Percentiles rank a stretch among this genome's conserved stretches.
Conservation (phyloP, 1,284 basidiomycete genomes). For the Trichosporon coremiiforme region DNA sequence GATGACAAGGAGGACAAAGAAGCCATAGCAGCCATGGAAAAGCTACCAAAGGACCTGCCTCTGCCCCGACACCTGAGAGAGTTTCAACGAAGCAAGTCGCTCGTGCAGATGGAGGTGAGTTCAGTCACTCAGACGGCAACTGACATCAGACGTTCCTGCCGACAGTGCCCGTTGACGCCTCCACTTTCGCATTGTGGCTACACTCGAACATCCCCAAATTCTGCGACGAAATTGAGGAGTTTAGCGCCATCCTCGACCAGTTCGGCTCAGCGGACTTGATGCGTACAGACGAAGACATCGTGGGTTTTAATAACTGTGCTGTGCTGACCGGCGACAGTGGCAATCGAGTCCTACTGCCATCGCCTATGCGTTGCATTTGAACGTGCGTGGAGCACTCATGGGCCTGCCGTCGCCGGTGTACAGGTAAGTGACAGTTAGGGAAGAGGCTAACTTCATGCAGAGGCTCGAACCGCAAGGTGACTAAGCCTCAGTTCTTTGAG, state of each 20-base stretch:
- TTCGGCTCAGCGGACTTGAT: slow-evolving; percentile 79
- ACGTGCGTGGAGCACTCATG: slow-evolving; percentile 75
- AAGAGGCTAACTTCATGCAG: slow-evolving; percentile 29
- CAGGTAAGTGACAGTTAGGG: slow-evolving; percentile 56
- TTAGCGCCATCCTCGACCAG: slow-evolving; percentile 70
- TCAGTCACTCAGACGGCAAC: not conserved
- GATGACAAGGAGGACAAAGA: slow-evolving; percentile 47
- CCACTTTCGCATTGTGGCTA: slow-evolving; percentile 82
- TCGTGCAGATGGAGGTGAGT: slow-evolving; percentile 78
- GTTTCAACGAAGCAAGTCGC: slow-evolving; percentile 69
- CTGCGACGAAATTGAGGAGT: slow-evolving; percentile 75
- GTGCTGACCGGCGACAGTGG: slow-evolving; percentile 61
- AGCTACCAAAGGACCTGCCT: slow-evolving; percentile 59
- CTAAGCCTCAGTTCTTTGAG: slow-evolving; percentile 60
- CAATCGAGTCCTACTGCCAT: slow-evolving; percentile 65
- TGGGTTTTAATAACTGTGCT: too few species aligned
- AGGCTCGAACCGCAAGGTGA: slow-evolving; percentile 67
- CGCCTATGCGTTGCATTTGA: slow-evolving; percentile 80
- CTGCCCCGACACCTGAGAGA: slow-evolving; percentile 63
- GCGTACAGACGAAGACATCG: slow-evolving; percentile 67
- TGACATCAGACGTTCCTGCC: slow-evolving; percentile 59
- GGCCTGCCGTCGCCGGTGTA: slow-evolving; percentile 82
- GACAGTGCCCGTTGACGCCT: slow-evolving; percentile 86
- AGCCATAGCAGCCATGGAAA: slow-evolving; percentile 31
- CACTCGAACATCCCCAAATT: slow-evolving; percentile 92